Evolutionary conservation across 345 rosid species (phyloP).

Genomic region (Gynandropsis gynandra): DNA sequence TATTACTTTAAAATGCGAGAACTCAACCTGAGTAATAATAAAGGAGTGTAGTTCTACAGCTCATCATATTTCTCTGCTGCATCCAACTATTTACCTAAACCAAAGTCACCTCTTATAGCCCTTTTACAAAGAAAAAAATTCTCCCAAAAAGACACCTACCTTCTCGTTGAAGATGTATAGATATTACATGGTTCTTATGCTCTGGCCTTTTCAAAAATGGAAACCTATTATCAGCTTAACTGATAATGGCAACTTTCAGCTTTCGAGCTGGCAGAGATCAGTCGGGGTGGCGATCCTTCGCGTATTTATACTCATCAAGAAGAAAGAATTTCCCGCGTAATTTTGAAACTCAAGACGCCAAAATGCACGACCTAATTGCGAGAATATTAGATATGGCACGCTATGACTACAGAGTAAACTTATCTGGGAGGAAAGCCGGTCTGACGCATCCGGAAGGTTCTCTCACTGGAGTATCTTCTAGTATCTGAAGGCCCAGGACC

Average conservation of each 20-base stretch:
- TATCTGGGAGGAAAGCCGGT: slow-evolving; percentile 58
- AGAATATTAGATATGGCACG: background rate
- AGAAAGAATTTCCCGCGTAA: slow-evolving; percentile 37
- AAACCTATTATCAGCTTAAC: too few species aligned
- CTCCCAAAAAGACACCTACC: too few species aligned
- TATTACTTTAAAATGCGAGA: slow-evolving; percentile 16
- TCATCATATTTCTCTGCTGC: slow-evolving; percentile 22
- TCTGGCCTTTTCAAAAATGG: too few species aligned
- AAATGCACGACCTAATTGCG: slow-evolving; percentile 11
- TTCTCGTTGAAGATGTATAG: too few species aligned
- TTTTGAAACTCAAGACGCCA: slow-evolving; percentile 10
- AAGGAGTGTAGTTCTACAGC: slow-evolving; percentile 25
- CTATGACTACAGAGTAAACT: slow-evolving; percentile 31
- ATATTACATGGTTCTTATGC: too few species aligned
- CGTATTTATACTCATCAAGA: slow-evolving; percentile 26
- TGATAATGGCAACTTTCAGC: too few species aligned
- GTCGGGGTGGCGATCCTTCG: slow-evolving; percentile 6
- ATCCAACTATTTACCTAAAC: slow-evolving; percentile 45
- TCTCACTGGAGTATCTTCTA: slow-evolving; percentile 40
- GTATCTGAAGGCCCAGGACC: slow-evolving; percentile 84
- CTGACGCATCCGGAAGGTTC: slow-evolving; percentile 52
- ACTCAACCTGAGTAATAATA: slow-evolving; percentile 19
- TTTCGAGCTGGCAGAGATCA: too few species aligned
- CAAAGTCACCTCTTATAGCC: slow-evolving; percentile 31
- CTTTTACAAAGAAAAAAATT: slow-evolving; percentile 23